phyloP scores from a whole-genome alignment of 108 stramenopile species.

The Schizochytrium sp. region DNA sequence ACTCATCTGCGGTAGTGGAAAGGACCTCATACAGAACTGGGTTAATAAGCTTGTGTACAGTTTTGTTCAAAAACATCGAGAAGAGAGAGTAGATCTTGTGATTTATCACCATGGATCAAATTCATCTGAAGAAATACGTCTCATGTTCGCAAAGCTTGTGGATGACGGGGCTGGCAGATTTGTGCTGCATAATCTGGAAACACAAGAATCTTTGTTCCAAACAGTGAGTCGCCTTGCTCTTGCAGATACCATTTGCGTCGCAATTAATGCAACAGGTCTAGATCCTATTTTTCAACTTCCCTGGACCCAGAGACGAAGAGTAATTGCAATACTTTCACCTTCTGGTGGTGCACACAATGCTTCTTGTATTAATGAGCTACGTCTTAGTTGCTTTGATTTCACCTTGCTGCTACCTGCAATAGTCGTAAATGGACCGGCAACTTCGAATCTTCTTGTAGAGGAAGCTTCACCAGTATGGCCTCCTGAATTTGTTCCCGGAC shows the following conservation, averaged over 20 bases:
- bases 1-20: background rate
- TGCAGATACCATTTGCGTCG: background rate
- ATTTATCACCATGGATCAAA: background rate
- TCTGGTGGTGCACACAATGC: background rate
- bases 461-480: background rate
- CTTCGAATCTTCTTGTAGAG: background rate
- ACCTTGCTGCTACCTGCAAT: background rate
- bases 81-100: background rate
- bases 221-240: background rate
- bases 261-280: background rate
- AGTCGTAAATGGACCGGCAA: background rate
- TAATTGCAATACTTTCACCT: background rate
- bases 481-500: background rate
- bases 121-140: background rate
- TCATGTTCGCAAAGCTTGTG: background rate
- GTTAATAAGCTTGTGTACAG: background rate
- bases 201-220: background rate
- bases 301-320: background rate
- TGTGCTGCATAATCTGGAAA: background rate
- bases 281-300: background rate
- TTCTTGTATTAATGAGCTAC: background rate
- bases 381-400: background rate
- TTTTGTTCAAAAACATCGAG: background rate
- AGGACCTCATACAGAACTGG: background rate
- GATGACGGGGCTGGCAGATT: background rate